Evolutionary conservation across 305 asterid genomes (phyloP).

Genomic region (Salvia sclarea): DNA sequence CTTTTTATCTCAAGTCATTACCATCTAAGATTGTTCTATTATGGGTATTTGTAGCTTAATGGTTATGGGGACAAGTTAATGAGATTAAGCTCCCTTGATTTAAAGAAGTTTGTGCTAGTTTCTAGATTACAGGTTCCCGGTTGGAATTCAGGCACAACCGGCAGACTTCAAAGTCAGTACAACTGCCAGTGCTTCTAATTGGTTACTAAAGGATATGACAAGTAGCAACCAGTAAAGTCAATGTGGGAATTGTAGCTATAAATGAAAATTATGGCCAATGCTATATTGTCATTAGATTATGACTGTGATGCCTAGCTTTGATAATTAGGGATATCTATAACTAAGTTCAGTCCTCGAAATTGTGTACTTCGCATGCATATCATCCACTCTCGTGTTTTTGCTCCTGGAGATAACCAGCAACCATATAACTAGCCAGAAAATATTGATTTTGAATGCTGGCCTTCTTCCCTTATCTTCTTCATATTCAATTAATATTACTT

Average conservation of each 20-base stretch:
- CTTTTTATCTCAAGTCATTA: background rate
- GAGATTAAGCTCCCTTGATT: background rate
- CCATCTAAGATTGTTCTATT: background rate
- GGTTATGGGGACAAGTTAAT: background rate
- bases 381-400: too few species aligned
- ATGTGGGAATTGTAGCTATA: background rate
- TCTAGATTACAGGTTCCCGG: background rate
- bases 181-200: slow-evolving; percentile 19
- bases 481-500: slow-evolving; percentile 13
- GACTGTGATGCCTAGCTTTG: background rate
- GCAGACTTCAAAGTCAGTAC: background rate
- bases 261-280: background rate
- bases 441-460: background rate
- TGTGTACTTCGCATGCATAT: slow-evolving; percentile 12
- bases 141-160: background rate
- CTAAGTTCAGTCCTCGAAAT: background rate
- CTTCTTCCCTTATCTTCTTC: slow-evolving; percentile 2
- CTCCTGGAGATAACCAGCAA: background rate
- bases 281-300: background rate
- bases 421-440: slow-evolving; percentile 2
- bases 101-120: slow-evolving; percentile 10
- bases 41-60: background rate
- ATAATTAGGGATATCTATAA: slow-evolving; percentile 13
- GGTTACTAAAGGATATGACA: background rate
- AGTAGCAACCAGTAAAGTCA: background rate